Conservation (phyloP, 352 stramenopile genomes). For the Phytophthora megakarya region DNA sequence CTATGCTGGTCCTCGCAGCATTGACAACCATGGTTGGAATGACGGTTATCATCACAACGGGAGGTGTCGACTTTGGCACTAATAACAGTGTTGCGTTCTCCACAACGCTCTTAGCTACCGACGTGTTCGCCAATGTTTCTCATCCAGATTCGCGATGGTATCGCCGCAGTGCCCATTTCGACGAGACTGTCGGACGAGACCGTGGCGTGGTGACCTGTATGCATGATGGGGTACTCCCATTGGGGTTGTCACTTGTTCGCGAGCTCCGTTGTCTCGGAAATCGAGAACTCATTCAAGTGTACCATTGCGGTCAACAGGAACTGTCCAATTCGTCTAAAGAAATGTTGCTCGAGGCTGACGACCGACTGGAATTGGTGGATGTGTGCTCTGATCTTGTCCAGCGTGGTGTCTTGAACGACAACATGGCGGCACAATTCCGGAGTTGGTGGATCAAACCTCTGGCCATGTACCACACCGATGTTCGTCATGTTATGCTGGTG, state of each 20-base stretch:
- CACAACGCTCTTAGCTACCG: slow-evolving; percentile 22
- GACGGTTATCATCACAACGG: slow-evolving; percentile 19
- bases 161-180: slow-evolving; percentile 32
- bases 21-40: slow-evolving; percentile 28
- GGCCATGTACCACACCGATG: slow-evolving; percentile 32
- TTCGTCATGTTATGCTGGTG: slow-evolving; percentile 34
- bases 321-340: slow-evolving; percentile 32
- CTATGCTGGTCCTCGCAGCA: slow-evolving; percentile 18
- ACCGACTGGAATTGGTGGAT: slow-evolving; percentile 42
- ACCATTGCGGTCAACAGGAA: slow-evolving; percentile 43
- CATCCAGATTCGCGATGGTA: slow-evolving; percentile 26
- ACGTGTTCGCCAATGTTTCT: slow-evolving; percentile 13
- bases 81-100: slow-evolving; percentile 16
- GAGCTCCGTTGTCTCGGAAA: slow-evolving; percentile 49
- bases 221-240: slow-evolving; percentile 34
- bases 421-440: slow-evolving; percentile 23
- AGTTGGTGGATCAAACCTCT: slow-evolving; percentile 50
- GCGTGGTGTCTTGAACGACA: slow-evolving; percentile 16
- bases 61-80: slow-evolving; percentile 17
- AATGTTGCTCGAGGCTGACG: slow-evolving; percentile 19
- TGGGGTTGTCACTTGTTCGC: slow-evolving; percentile 46
- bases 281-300: slow-evolving; percentile 42
- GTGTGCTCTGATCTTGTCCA: slow-evolving; percentile 40
- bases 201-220: slow-evolving; percentile 45
- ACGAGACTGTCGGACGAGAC: slow-evolving; percentile 29